Evolutionary conservation across 495 filamentous ascomycete genomes (phyloP), one percentile per base, ranked within the genome.

Genomic region (Usnea hakonensis): DNA sequence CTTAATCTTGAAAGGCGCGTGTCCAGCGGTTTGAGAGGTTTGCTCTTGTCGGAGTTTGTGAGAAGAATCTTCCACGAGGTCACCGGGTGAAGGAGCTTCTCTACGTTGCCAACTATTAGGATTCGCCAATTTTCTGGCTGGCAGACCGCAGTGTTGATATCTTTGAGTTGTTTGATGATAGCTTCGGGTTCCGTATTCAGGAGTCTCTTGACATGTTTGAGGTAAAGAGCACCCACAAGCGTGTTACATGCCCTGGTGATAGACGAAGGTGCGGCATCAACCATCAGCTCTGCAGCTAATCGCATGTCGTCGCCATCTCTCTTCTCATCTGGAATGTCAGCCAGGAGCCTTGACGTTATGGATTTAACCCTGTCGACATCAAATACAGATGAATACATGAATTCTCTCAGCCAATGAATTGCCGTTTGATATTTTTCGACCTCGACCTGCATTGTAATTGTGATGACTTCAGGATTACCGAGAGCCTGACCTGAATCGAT

Each of bases 261-360:
- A 0, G 91, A 95, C 46, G 88, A 82, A 14, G 79, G 77, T 16
- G 85, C 81, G 64, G 87, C 85, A 66, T 93, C 86, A 38, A 95
- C 82, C 78, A 94, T 92, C 56, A 82, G 79, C 64, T 91, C 87
- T 10, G 95, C 88, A n/a, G 89, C 85, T 54, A 72, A 72, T 5
- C 81, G 73, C 89, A 93, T 92, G 64, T 81, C 80, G 63, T 89
- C 85, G 32, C 95, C 94, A 64, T 85, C 88, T 23, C 94, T 86
- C 81, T 97, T 99, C 60, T 87, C 80, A 64, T 97, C 91, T 4
- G 94, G 94, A 33, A 99, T 87, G 69, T 97, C 94, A 13, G 92
- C 90, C 9, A 96, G 82, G 32, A 96, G 85, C 71, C 95, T 89
- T 23, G 84, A 82, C n/a, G 92, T 82, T n/a, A 88, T 88, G 1